Evolutionary conservation across 345 rosid genomes (phyloP), one percentile per base, ranked within the genome.

Genomic region (Brassica juncea): DNA sequence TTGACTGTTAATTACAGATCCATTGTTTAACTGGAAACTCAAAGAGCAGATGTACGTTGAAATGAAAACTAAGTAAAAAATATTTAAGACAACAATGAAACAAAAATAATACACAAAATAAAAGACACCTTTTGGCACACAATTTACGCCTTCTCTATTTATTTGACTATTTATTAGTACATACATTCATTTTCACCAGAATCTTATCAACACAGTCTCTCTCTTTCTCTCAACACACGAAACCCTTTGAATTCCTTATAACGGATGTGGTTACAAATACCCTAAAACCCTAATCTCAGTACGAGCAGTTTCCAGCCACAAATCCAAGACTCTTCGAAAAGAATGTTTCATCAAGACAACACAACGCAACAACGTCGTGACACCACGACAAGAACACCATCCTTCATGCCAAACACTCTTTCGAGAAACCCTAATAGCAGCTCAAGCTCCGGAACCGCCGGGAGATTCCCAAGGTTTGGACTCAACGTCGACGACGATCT

Each of bases 401-500:
- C 86, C n/a, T 70, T 74, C 77, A 34, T 59, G 49, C 42, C 80
- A 16, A 84, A 81, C 83, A 81, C 86, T 78, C 75, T 35, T 64
- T 54, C 63, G 14, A 74, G 54, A 62, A 52, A 25, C 81, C 61
- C 74, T 64, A 66, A 42, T 52, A 80, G 6, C 44, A 74, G 57
- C 66, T 69, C 79, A 8, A 54, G 62, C 61, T 57, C 83, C 0
- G 75, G 78, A 60, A 44, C 65, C 12, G 70, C 72, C 25, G 76
- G 68, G 21, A 75, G 68, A 73, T 75, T 81, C 80, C 79, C 72
- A 66, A 76, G 77, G 58, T 54, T 87, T 84, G 71, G 87, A 82
- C 21, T 81, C 15, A 83, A 84, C 3, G 89, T 83, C 2, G 93
- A 90, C 32, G 86, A 93, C 30, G 88, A 86, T 88, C 83, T 91